Evolutionary conservation across 768 basidiomycete genomes (phyloP), one percentile per base, ranked within the genome.

Genomic region (Hysterangium stoloniferum): DNA sequence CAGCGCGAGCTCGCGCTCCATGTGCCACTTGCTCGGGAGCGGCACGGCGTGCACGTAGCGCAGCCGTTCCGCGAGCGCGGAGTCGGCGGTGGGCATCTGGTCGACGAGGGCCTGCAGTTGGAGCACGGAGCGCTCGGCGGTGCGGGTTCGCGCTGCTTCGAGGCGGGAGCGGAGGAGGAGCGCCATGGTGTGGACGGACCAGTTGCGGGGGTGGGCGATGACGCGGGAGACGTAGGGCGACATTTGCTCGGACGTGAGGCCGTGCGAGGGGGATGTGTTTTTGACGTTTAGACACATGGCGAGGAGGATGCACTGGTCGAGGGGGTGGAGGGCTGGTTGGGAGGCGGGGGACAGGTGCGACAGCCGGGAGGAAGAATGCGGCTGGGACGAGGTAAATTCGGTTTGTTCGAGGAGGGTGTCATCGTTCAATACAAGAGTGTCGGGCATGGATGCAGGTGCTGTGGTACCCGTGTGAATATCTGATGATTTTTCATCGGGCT

Each of bases 161-260:
- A 96, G 81, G 6, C 96, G 80, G 8, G 95, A 87, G 25, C 96
- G 86, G 24, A 97, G 79, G 44, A 99, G 78, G 46, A 98, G 81
- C 25, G 92, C 94, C 81, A 94, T 95, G 32, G 94, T 95, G 68
- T 98, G 91, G 27, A 98, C 74, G 4, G 91, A 86, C 96, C 96
- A 99, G 65, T 97, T 98, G 49, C 74, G 71, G 1, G 93, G 91
- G 62, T 97, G 90, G 1, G 82, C 72, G 56, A 98, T 78, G 32
- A 97, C 90, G 32, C 95, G 86, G 11, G 82, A 66, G 52, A 98
- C 80, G 73, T 95, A 98, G 11, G 96, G 87, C 2, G 80, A 64
- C 86, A 98, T 94, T 62, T 98, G 93, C 59, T 90, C 89, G 45
- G 76, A 74, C 25, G 94, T 96, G 47, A 99, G 76, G 11, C 93